These are phyloP conservation scores for Aphanomyces stellatus DNA, from an alignment of 352 stramenopile species.

Conservation along the genomic window DNA sequence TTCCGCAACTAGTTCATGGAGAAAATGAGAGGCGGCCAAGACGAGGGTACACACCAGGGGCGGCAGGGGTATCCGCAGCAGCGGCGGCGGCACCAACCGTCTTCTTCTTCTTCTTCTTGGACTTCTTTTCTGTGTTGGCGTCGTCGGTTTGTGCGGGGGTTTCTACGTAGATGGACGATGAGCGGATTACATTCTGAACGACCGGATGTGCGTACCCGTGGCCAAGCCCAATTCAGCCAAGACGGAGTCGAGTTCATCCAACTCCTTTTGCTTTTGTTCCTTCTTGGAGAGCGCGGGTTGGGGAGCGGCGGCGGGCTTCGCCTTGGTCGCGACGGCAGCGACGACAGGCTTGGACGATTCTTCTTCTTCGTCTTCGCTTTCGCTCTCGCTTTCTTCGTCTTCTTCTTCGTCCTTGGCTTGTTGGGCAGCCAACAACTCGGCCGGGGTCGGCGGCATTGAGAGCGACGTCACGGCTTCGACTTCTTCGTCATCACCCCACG, in stretches of 20 bases:
- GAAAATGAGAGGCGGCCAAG: not conserved
- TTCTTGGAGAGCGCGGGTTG: slow-evolving; percentile 14
- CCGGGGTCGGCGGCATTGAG: slow-evolving; percentile 15
- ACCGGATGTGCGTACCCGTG: not conserved
- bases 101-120: slow-evolving; percentile 20
- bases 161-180: not conserved
- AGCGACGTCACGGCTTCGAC: slow-evolving; percentile 16
- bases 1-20: not conserved
- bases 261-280: slow-evolving; percentile 19
- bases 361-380: slow-evolving; percentile 18
- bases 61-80: not conserved
- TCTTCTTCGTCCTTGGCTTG: not conserved
- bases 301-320: slow-evolving; percentile 1
- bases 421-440: slow-evolving; percentile 4
- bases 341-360: not conserved
- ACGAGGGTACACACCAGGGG: not conserved
- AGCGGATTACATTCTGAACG: not conserved
- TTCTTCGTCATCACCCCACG: slow-evolving; percentile 19
- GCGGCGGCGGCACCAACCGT: not conserved
- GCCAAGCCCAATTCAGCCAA: slow-evolving; percentile 13
- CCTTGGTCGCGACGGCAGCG: not conserved
- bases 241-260: slow-evolving; percentile 14
- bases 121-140: slow-evolving; percentile 1
- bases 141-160: not conserved
- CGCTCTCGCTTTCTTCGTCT: slow-evolving; percentile 18